Evolutionary conservation across 192 early-diverging fungal genomes (phyloP), one percentile per base, ranked within the genome.

Genomic region (Chytriomyces confervae): DNA sequence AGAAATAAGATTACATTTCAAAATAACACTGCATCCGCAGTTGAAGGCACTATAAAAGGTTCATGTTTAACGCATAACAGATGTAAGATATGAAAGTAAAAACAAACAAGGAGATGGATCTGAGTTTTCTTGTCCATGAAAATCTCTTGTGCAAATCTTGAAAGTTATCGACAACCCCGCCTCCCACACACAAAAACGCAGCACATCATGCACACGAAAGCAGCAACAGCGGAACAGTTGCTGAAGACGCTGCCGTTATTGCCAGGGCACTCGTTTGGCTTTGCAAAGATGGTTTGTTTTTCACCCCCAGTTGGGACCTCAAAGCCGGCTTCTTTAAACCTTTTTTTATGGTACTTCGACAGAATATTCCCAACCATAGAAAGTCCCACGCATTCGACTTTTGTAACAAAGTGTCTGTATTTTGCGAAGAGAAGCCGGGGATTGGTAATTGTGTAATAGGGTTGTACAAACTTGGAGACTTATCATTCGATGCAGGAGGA

Each of bases 341-440:
- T 11, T 6, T 57, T 57, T 48, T 47, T 24, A 48, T 50, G n/a
- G 7, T 9, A 20, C 48, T 60, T 61, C 36, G 29, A 36, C 48
- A 81, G 81, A 63, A 66, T 18, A 68, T 72, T 23, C 36, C 73
- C 20, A 85, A 86, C 68, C 77, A 87, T 68, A 77, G 89, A 48
- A 90, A 90, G 77, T 88, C 86, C 13, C 89, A 90, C 75, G 85
- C 86, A 4, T 88, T 90, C 50, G 89, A 90, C 66, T 87, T 87
- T 77, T 83, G 81, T 75, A 90, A 86, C 67, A 80, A 75, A 6
- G 87, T 87, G 0, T 71, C 86, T 29, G 83, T 90, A 6, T 82
- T 85, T 78, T 79, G 80, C 62, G 80, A 65, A 7, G 82, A 85
- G 29, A 84, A 80, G 7, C 82, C 83, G 0, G 89, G 89, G 2